A percentile compares a stretch with the other conserved stretches of the same genome.
These are phyloP conservation scores for Wakefieldia striispora DNA, from an alignment of 768 basidiomycete species.

Conservation along the genomic window DNA sequence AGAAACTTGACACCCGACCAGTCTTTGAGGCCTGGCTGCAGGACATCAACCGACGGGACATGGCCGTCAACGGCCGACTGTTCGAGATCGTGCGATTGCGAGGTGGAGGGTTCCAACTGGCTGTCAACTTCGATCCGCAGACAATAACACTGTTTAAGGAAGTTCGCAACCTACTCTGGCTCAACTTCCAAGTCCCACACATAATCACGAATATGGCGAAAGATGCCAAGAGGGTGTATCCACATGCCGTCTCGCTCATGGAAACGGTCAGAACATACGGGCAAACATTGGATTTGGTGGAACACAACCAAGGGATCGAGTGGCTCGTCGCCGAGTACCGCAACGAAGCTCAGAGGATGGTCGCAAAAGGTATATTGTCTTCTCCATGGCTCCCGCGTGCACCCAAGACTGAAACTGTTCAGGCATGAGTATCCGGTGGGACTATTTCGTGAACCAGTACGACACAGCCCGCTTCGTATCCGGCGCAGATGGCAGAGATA, in stretches of 20 bases:
- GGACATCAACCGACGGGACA: conserved; percentile 91
- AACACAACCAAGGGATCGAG: conserved; percentile 87
- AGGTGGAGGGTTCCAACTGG: conserved; percentile 79
- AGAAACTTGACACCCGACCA: conserved; percentile 91
- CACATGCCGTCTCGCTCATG: conserved; percentile 97
- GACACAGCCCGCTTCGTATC: conserved; percentile 77
- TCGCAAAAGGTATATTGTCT: conserved; percentile 65
- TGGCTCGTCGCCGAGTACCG: conserved; percentile 94
- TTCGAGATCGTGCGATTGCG: conserved; percentile 85
- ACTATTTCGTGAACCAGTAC: conserved; percentile 93
- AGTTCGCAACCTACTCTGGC: conserved; percentile 92
- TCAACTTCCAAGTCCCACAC: conserved; percentile 94
- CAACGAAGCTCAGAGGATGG: conserved; percentile 92
- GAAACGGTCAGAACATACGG: conserved; percentile 98
- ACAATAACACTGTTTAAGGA: conserved; percentile 99
- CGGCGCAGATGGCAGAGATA: conserved; percentile 74
- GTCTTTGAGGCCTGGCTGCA: conserved; percentile 96
- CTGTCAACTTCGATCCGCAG: conserved; percentile 97
- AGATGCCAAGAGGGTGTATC: conserved; percentile 97
- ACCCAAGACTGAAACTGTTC: not conserved
- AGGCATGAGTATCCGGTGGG: conserved; percentile 98
- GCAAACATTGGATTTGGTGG: conserved; percentile 90
- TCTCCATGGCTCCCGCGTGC: not conserved
- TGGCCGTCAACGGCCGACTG: conserved; percentile 86
- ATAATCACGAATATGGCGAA: conserved; percentile 95